Conservation (phyloP, 768 basidiomycete genomes). For the Cyclocybe cylindracea region DNA sequence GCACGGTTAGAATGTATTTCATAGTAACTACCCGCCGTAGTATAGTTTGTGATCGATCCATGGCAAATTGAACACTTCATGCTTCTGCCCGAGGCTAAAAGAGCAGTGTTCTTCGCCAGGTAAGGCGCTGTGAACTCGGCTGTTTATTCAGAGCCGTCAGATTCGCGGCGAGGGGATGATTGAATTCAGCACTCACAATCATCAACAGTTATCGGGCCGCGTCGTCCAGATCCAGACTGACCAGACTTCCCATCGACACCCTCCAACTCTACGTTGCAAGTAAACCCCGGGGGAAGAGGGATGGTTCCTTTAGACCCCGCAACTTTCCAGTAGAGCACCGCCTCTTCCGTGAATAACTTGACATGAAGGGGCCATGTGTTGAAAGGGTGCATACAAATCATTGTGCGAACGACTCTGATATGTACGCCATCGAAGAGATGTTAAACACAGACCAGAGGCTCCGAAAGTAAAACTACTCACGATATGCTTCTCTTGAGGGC, state of each 20-base stretch:
- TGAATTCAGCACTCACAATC: constrained; percentile 42
- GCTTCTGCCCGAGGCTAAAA: constrained; percentile 34
- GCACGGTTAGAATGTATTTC: neutral
- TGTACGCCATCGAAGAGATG: neutral
- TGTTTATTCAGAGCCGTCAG: constrained; percentile 18
- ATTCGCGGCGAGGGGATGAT: neutral
- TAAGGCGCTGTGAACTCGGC: constrained; percentile 50
- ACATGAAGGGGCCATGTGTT: constrained; percentile 73
- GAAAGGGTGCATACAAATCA: constrained; percentile 70
- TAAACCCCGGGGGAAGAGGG: constrained; percentile 55
- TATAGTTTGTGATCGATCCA: constrained; percentile 37
- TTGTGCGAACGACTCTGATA: constrained; percentile 56
- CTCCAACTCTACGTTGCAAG: constrained; percentile 55
- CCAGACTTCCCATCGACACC: constrained; percentile 71
- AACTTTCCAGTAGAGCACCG: constrained; percentile 53
- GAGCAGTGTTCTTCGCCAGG: constrained; percentile 46
- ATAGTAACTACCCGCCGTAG: constrained; percentile 34
- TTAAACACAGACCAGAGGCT: neutral
- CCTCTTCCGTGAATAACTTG: constrained; percentile 71
- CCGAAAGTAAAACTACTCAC: constrained; percentile 33
- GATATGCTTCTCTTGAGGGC: constrained; percentile 45
- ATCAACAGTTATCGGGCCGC: constrained; percentile 54
- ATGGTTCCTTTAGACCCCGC: constrained; percentile 21
- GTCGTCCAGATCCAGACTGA: constrained; percentile 50
- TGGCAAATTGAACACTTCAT: constrained; percentile 52